phyloP scores from a whole-genome alignment of 257 asterid species.

The Agastache rugosa region DNA sequence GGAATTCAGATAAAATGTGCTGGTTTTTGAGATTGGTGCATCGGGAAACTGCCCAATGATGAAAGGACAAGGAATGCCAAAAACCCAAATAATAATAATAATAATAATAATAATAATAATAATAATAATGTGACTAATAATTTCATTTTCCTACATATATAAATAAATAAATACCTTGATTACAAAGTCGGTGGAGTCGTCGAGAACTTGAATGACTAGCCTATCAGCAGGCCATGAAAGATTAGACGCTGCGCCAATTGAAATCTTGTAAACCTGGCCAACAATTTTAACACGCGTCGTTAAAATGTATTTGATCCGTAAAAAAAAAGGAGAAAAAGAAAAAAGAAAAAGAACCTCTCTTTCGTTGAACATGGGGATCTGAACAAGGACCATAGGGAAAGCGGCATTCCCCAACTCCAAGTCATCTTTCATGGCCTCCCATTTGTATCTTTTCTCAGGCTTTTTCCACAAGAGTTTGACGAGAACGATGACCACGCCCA shows the following conservation, averaged over 20 bases:
- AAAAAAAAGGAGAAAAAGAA: neutral
- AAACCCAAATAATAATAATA: neutral
- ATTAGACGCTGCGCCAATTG: conserved; percentile 73
- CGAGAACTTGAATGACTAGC: conserved; percentile 72
- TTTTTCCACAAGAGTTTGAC: conserved; percentile 86
- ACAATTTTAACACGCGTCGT: neutral
- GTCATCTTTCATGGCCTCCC: conserved; percentile 79
- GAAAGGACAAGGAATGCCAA: conserved; percentile 1
- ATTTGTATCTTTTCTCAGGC: conserved; percentile 80
- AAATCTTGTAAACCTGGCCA: conserved; percentile 70
- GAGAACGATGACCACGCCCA: conserved; percentile 85
- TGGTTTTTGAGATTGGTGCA: neutral
- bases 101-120: no score
- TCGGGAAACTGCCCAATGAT: neutral
- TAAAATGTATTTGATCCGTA: no score
- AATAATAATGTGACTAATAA: no score
- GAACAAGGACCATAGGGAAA: conserved; percentile 65
- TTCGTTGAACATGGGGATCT: conserved; percentile 78
- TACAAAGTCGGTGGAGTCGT: conserved; percentile 60
- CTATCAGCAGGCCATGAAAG: conserved; percentile 77
- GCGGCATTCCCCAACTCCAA: conserved; percentile 55
- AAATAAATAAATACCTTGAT: conserved; percentile 49
- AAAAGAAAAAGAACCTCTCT: conserved; percentile 49
- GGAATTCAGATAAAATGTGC: neutral
- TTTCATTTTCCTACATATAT: no score